Evolutionary conservation across 2,329 filamentous ascomycete species (phyloP).

Genomic region (Madurella mycetomatis): DNA sequence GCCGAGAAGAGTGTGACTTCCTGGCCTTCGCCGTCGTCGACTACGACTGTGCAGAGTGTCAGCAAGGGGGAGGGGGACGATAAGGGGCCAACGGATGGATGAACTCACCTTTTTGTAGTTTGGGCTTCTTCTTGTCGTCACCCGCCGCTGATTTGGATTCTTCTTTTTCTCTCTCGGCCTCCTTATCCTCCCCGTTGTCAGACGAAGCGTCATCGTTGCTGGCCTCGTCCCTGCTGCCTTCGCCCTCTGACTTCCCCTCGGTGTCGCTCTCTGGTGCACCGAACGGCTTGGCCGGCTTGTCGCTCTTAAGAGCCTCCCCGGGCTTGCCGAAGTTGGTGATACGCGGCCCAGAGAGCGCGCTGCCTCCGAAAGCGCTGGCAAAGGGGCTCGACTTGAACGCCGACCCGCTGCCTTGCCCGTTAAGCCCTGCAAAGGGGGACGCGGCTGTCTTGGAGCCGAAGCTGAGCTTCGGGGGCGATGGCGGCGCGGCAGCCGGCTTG

Average conservation of each 20-base stretch:
- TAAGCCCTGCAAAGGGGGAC: constrained; percentile 47
- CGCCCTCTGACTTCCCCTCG: constrained; percentile 44
- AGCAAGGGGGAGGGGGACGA: not conserved
- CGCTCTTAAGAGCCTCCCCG: constrained; percentile 47
- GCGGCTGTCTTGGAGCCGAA: constrained; percentile 40
- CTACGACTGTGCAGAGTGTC: constrained; percentile 44
- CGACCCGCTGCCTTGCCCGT: constrained; percentile 22
- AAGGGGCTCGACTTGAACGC: constrained; percentile 42
- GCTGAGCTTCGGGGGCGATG: constrained; percentile 42
- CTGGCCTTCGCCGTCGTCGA: constrained; percentile 83
- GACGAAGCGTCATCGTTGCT: constrained; percentile 42
- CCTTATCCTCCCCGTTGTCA: constrained; percentile 50
- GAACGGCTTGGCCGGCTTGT: constrained; percentile 67
- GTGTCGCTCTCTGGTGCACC: constrained; percentile 68
- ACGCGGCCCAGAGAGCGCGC: constrained; percentile 38
- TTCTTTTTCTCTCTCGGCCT: constrained; percentile 49
- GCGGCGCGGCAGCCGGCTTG: constrained; percentile 26
- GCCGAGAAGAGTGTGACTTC: constrained; percentile 72
- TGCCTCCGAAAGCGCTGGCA: constrained; percentile 45
- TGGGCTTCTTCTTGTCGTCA: constrained; percentile 62
- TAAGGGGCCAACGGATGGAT: not conserved
- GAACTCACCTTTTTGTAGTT: constrained; percentile 64
- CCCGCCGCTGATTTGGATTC: constrained; percentile 41
- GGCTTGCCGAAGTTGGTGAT: constrained; percentile 68
- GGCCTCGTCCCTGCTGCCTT: constrained; percentile 49